Evolutionary conservation across 306 rosid genomes (phyloP).

Genomic region (Oemleria cerasiformis): DNA sequence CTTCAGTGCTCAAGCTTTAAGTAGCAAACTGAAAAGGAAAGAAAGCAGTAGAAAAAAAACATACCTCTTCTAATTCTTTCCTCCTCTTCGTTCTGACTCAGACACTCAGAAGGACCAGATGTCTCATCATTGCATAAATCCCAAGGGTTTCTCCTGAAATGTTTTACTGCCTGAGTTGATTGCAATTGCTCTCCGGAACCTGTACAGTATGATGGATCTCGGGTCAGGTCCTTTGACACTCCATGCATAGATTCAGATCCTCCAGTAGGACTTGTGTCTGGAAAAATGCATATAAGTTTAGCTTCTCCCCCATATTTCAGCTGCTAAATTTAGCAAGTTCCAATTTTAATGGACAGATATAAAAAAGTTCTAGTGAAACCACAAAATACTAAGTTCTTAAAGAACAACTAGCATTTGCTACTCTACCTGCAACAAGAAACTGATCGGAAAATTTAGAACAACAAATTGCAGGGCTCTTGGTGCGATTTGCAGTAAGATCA

Average conservation of each 20-base stretch:
- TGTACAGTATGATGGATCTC: background rate
- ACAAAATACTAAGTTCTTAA: background rate
- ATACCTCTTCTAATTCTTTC: too few species aligned
- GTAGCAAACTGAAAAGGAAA: too few species aligned
- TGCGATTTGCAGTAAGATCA: background rate
- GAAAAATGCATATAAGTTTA: background rate
- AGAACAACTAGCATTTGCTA: background rate
- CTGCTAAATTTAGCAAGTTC: background rate
- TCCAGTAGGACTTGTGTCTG: constrained; percentile 6
- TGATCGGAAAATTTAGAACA: background rate
- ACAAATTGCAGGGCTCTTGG: background rate
- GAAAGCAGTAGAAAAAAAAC: too few species aligned
- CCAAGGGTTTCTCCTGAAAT: too few species aligned
- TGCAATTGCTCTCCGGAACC: background rate
- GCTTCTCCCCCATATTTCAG: background rate
- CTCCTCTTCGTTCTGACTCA: too few species aligned
- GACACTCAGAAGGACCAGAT: too few species aligned
- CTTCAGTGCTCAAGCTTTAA: too few species aligned
- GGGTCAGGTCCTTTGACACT: background rate
- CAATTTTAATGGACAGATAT: background rate
- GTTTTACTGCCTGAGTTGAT: background rate
- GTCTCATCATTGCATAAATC: too few species aligned
- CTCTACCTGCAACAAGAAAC: constrained; percentile 6
- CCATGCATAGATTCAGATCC: background rate
- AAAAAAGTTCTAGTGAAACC: background rate